Conservation (phyloP, 2,329 filamentous ascomycete species). For the Penicillium brasilianum region DNA sequence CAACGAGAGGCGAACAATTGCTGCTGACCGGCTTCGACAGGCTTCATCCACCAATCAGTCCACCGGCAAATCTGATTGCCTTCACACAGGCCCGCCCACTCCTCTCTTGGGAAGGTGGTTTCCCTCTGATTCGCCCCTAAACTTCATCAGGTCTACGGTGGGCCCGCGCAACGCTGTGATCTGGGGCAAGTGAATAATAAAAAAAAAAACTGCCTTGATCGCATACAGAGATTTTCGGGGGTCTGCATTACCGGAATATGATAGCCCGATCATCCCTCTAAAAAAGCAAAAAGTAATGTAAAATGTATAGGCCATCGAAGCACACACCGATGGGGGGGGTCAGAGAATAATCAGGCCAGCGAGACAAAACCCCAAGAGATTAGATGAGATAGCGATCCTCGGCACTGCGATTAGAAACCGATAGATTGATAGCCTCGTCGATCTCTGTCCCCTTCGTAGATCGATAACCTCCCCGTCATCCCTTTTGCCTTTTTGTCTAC, state of each 20-base stretch:
- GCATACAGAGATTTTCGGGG: conserved; percentile 11
- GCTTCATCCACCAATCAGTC: conserved; percentile 29
- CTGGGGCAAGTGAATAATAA: conserved; percentile 29
- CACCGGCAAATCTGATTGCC: conserved; percentile 35
- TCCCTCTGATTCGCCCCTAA: conserved; percentile 31
- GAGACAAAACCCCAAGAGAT: conserved; percentile 14
- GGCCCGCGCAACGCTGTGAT: conserved; percentile 35
- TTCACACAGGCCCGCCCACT: conserved; percentile 22
- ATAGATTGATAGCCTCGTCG: conserved; percentile 34
- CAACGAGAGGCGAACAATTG: conserved; percentile 32
- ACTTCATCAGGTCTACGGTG: conserved; percentile 34
- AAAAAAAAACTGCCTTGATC: conserved; percentile 5
- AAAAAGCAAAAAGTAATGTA: not conserved
- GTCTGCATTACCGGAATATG: not conserved
- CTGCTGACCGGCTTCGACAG: conserved; percentile 20
- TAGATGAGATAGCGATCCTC: conserved; percentile 31
- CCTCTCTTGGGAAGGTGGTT: conserved; percentile 30
- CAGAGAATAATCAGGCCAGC: not conserved
- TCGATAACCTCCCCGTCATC: conserved; percentile 32
- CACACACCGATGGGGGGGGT: not conserved
- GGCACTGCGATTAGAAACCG: conserved; percentile 28
- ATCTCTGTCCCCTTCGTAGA: conserved; percentile 32
- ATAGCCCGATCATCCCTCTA: not conserved
- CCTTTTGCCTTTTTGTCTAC: conserved; percentile 9
- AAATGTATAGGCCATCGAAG: not conserved